A percentile compares a stretch with the other conserved stretches of the same genome.
phyloP scores from a whole-genome alignment of 1,284 basidiomycete species.

The Phellopilus nigrolimitatus region DNA sequence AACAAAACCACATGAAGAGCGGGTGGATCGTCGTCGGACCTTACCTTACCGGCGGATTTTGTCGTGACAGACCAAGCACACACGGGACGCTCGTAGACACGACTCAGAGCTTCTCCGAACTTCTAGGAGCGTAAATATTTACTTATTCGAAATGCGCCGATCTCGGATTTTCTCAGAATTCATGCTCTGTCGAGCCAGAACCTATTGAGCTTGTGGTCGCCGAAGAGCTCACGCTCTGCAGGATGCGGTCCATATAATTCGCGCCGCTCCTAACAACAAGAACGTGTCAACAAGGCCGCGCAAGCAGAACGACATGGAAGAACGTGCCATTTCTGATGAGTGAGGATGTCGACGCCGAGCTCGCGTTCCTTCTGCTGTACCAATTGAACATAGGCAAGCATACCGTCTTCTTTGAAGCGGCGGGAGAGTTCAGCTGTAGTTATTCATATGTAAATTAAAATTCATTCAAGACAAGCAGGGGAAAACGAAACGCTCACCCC shows the following conservation, averaged over 20 bases:
- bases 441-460: not conserved
- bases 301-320: not conserved
- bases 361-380: conserved; percentile 87
- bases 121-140: not conserved
- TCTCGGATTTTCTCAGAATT: conserved; percentile 41
- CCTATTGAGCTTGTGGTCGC: conserved; percentile 79
- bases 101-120: too few species aligned
- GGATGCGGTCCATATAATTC: conserved; percentile 78
- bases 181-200: conserved; percentile 82
- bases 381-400: conserved; percentile 83
- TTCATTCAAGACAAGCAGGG: not conserved
- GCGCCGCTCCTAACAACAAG: conserved; percentile 67
- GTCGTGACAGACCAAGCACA: not conserved
- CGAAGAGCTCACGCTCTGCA: conserved; percentile 74
- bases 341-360: conserved; percentile 88
- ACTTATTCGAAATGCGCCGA: not conserved
- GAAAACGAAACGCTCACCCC: conserved; percentile 44
- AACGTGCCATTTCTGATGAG: conserved; percentile 82
- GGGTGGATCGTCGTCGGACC: too few species aligned
- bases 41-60: not conserved
- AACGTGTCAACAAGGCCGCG: conserved; percentile 1
- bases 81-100: not conserved
- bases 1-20: too few species aligned
- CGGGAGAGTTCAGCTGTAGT: conserved; percentile 68
- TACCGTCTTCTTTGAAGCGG: conserved; percentile 77